Conservation (phyloP, 176 grass and related monocot genomes). For the Thalia dealbata region DNA sequence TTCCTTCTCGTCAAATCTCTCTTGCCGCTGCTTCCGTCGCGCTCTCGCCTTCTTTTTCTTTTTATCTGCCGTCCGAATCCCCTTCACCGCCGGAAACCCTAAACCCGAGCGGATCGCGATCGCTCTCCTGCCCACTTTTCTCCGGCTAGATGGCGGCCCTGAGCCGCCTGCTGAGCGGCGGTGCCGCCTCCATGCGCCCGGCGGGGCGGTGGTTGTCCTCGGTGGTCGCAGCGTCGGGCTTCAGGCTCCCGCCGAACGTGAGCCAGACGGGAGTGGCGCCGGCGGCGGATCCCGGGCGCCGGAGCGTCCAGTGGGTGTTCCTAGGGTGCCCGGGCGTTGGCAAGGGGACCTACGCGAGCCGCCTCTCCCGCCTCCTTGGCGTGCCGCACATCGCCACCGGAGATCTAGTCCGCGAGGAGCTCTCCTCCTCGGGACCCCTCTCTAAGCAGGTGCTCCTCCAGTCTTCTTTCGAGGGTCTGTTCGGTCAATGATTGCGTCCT, state of each 20-base stretch:
- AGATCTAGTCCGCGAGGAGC: constrained; percentile 83
- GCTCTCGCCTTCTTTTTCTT: not conserved
- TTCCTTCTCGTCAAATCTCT: too few relatives aligned
- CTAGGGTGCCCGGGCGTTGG: constrained; percentile 87
- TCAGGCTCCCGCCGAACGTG: not conserved
- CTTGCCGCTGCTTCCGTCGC: not conserved
- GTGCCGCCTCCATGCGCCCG: constrained; percentile 20
- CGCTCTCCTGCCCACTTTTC: not conserved
- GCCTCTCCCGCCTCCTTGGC: constrained; percentile 64
- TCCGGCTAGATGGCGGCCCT: constrained; percentile 33
- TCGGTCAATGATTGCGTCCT: not conserved
- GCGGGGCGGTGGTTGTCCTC: constrained; percentile 22
- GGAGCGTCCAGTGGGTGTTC: constrained; percentile 90
- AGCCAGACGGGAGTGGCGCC: constrained; percentile 8
- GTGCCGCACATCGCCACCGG: constrained; percentile 97
- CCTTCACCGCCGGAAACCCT: too few relatives aligned
- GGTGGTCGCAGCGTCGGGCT: constrained; percentile 5
- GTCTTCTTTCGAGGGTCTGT: too few relatives aligned
- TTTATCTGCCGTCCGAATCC: not conserved
- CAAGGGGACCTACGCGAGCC: constrained; percentile 93
- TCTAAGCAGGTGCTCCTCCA: constrained; percentile 35
- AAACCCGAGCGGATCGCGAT: too few relatives aligned
- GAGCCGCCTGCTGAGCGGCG: constrained; percentile 8
- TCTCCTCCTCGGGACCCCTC: constrained; percentile 38
- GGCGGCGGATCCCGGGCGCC: constrained; percentile 26